Conservation (phyloP, 1,284 basidiomycete species). For the Cutaneotrichosporon sp. region DNA sequence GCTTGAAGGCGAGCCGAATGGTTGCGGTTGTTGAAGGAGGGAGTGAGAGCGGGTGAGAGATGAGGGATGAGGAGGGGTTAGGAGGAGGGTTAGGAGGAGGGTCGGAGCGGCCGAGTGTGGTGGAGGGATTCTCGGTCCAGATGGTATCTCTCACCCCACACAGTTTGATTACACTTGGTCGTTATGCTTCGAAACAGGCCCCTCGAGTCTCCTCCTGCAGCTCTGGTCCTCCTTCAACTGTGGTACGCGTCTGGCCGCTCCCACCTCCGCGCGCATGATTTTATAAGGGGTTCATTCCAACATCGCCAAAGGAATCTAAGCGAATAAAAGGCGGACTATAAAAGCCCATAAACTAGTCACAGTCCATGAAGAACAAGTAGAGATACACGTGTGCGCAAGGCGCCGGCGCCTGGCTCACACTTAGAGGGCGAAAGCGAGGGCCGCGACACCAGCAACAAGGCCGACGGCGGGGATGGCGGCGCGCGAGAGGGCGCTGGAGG, state of each 20-base stretch:
- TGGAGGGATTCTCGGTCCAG: no score
- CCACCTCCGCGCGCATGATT: conserved; percentile 5
- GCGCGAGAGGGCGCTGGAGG: conserved; percentile 27
- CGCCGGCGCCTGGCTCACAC: conserved; percentile 11
- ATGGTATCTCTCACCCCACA: no score
- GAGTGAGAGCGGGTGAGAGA: no score
- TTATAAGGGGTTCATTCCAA: conserved; percentile 28
- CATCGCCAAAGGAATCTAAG: conserved; percentile 22
- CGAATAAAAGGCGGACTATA: conserved; percentile 14
- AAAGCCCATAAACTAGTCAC: conserved; percentile 6
- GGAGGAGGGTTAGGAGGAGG: no score
- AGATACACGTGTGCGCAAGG: conserved; percentile 9
- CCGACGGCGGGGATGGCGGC: conserved; percentile 29
- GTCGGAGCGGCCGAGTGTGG: no score
- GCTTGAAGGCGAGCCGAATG: neutral
- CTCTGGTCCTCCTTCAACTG: neutral
- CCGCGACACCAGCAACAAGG: conserved; percentile 33
- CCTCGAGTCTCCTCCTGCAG: no score
- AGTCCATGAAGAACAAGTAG: conserved; percentile 15
- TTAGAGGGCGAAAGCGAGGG: conserved; percentile 26
- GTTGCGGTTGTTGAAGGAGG: neutral
- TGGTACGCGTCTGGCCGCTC: neutral
- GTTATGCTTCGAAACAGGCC: neutral
- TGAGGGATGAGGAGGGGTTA: no score
- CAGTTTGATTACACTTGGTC: no score